These are phyloP conservation scores for Pyrus hybrid DNA, from an alignment of 331 rosid species.

Conservation along the genomic window DNA sequence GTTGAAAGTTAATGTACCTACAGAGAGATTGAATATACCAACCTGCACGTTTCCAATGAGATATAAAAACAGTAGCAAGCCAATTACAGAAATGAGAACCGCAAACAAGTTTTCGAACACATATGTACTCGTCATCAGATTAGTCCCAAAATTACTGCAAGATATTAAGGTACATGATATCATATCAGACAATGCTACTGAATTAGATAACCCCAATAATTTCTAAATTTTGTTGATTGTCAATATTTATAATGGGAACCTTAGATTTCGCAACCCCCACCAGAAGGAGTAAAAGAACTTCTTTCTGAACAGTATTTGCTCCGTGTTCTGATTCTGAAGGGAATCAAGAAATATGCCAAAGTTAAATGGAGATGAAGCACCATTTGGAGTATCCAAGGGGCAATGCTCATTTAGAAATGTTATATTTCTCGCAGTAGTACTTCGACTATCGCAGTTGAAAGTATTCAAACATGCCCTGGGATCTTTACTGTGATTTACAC, in stretches of 20 bases:
- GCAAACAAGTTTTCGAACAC: not conserved
- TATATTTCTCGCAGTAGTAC: not conserved
- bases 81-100: not conserved
- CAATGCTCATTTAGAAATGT: not conserved
- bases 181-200: not conserved
- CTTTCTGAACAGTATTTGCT: not conserved
- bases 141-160: not conserved
- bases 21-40: not conserved
- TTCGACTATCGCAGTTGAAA: not conserved
- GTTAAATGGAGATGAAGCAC: not conserved
- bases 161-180: not conserved
- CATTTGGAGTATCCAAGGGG: not conserved
- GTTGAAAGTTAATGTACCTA: no score
- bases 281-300: slow-evolving; percentile 4
- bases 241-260: not conserved
- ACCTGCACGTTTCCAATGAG: not conserved
- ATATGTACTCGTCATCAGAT: not conserved
- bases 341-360: slow-evolving; percentile 8
- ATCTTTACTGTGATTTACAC: not conserved
- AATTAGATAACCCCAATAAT: no score
- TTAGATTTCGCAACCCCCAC: slow-evolving; percentile 15
- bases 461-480: not conserved
- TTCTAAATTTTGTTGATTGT: no score
- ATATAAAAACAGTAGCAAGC: not conserved
- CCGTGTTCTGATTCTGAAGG: not conserved